phyloP scores from a whole-genome alignment of 129 eudicot genomes.

The Lactuca saligna region DNA sequence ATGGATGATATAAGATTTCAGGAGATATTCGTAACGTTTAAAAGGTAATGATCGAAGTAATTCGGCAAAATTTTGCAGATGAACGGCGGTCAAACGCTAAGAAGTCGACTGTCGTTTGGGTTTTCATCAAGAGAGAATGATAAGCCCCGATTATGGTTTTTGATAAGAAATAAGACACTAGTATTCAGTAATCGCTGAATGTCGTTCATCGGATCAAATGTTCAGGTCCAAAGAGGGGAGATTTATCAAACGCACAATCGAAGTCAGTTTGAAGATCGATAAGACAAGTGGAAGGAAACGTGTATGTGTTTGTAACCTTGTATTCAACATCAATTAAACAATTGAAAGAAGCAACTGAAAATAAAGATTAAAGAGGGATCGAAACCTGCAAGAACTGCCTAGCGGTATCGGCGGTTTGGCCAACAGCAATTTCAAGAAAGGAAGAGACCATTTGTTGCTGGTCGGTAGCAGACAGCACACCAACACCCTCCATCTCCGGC shows the following conservation, averaged over 20 bases:
- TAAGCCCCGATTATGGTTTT: not conserved
- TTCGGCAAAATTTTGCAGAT: no score
- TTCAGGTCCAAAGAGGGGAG: not conserved
- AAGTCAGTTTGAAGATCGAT: not conserved
- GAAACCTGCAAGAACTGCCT: constrained; percentile 80
- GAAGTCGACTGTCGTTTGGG: not conserved
- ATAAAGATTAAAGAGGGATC: not conserved
- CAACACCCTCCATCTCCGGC: constrained; percentile 42
- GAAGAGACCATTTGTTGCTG: constrained; percentile 60
- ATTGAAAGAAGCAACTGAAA: not conserved
- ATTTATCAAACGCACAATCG: constrained; percentile 7
- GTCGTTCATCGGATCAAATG: not conserved
- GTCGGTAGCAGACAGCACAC: constrained; percentile 39
- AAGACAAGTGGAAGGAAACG: not conserved
- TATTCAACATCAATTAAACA: not conserved
- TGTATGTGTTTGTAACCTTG: not conserved
- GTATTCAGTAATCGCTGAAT: not conserved
- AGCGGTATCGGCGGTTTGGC: constrained; percentile 75
- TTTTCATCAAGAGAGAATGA: not conserved
- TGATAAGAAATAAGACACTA: not conserved
- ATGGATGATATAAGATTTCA: not conserved
- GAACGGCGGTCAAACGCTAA: not conserved
- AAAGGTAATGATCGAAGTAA: no score
- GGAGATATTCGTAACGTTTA: no score
- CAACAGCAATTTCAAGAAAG: constrained; percentile 87